Conservation (phyloP, 176 grass and related monocot species). For the Pharus latifolius region DNA sequence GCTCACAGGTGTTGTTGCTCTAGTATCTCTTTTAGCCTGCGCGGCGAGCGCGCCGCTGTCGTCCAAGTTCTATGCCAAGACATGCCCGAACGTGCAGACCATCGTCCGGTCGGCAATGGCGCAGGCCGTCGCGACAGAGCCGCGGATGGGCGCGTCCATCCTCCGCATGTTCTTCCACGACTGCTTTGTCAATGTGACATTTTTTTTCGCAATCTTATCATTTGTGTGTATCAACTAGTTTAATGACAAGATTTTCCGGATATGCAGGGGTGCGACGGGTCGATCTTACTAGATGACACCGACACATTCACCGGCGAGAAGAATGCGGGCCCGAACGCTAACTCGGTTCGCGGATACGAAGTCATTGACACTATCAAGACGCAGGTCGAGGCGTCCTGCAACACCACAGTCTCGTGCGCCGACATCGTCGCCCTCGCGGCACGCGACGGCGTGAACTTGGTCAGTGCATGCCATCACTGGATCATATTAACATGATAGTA, state of each 20-base stretch:
- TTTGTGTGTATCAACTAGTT: too few species aligned
- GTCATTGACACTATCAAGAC: conserved; percentile 80
- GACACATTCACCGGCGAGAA: conserved; percentile 51
- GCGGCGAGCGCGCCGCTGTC: conserved; percentile 21
- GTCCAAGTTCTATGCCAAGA: conserved; percentile 31
- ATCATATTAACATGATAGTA: too few species aligned
- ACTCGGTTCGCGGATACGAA: conserved; percentile 70
- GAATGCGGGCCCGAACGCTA: conserved; percentile 47
- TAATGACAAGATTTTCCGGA: too few species aligned
- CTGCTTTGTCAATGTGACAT: conserved; percentile 76
- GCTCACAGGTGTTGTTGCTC: neutral
- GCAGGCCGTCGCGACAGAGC: conserved; percentile 30
- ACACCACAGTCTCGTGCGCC: conserved; percentile 65
- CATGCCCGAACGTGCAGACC: conserved; percentile 36
- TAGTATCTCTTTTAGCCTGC: neutral
- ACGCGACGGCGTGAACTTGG: conserved; percentile 56
- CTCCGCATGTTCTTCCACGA: conserved; percentile 86
- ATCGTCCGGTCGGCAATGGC: conserved; percentile 39
- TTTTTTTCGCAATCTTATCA: neutral
- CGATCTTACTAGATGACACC: conserved; percentile 63
- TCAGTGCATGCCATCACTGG: neutral
- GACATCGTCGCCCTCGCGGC: conserved; percentile 81
- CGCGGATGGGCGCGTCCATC: conserved; percentile 67
- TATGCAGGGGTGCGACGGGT: conserved; percentile 64
- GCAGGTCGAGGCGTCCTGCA: conserved; percentile 52